These are phyloP conservation scores for Alternaria incomplexa DNA, from an alignment of 2,329 filamentous ascomycete genomes.

Conservation along the genomic window DNA sequence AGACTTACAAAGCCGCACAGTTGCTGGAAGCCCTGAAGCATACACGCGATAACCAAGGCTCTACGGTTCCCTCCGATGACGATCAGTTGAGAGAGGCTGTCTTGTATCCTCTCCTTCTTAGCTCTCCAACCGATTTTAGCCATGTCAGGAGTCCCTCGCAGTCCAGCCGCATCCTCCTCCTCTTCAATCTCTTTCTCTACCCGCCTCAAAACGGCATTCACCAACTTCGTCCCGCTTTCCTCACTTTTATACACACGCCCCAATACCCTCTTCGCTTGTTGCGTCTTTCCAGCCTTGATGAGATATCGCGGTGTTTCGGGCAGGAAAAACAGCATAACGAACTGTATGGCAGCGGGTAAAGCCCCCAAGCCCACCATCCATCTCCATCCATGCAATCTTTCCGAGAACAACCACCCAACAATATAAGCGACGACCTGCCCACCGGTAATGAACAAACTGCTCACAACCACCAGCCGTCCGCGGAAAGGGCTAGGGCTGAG, in stretches of 20 bases:
- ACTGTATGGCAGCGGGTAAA: constrained; percentile 75
- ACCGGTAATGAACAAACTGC: constrained; percentile 81
- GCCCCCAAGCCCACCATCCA: constrained; percentile 92
- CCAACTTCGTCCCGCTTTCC: constrained; percentile 49
- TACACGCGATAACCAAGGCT: constrained; percentile 82
- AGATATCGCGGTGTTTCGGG: constrained; percentile 92
- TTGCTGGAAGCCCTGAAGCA: constrained; percentile 87
- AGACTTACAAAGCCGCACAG: constrained; percentile 66
- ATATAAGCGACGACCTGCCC: constrained; percentile 91
- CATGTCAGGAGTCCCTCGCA: constrained; percentile 42
- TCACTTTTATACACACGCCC: constrained; percentile 63
- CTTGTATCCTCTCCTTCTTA: constrained; percentile 57
- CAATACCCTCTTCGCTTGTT: constrained; percentile 71
- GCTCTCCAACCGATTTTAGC: constrained; percentile 35
- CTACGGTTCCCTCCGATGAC: constrained; percentile 64
- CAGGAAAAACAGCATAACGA: constrained; percentile 71
- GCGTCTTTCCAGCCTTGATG: constrained; percentile 67
- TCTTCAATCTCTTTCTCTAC: constrained; percentile 79
- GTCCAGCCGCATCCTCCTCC: constrained; percentile 62
- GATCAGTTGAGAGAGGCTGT: constrained; percentile 60
- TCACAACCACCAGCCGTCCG: constrained; percentile 81
- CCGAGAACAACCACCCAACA: constrained; percentile 75
- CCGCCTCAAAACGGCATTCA: constrained; percentile 66
- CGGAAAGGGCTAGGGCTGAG: constrained; percentile 77
- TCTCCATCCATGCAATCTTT: constrained; percentile 70